These are phyloP conservation scores for Aspergillus pseudoterreus DNA, from an alignment of 2,329 filamentous ascomycete genomes.

Conservation along the genomic window DNA sequence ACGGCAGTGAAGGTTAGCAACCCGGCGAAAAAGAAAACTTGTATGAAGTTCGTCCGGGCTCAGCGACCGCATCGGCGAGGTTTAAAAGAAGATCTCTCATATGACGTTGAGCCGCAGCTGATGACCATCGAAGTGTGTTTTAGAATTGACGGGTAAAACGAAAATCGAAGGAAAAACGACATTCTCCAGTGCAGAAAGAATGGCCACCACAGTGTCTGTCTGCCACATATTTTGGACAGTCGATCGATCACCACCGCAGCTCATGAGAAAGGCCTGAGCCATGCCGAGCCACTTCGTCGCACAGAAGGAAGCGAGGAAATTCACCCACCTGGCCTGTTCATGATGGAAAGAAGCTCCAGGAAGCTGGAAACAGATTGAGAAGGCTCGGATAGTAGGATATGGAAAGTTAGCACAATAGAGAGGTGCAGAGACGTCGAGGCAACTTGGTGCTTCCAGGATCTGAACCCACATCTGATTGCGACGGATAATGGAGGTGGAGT, in stretches of 20 bases:
- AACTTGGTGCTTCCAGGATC: conserved; percentile 15
- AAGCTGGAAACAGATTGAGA: not conserved
- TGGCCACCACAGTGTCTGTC: not conserved
- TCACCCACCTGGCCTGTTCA: conserved; percentile 48
- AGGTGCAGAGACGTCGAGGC: conserved; percentile 9
- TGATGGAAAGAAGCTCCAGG: conserved; percentile 21
- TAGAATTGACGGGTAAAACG: too few relatives aligned
- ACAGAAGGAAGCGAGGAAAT: conserved; percentile 23
- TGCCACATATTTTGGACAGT: too few relatives aligned
- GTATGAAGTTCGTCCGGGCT: not conserved
- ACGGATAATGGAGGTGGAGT: conserved; percentile 28
- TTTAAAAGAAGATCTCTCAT: not conserved
- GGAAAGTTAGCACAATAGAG: conserved; percentile 1
- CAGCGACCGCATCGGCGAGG: conserved; percentile 5
- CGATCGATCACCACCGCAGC: too few relatives aligned
- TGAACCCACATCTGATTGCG: conserved; percentile 18
- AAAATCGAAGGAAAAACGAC: too few relatives aligned
- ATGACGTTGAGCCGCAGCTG: too few relatives aligned
- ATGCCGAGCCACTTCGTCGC: conserved; percentile 14
- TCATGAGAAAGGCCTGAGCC: conserved; percentile 1
- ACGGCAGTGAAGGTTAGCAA: conserved; percentile 13
- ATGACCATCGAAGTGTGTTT: too few relatives aligned
- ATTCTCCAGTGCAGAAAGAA: not conserved
- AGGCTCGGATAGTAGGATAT: not conserved
- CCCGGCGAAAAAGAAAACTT: not conserved